Base-by-base conservation (phyloP, 1,284 basidiomycete species). In the Rhodotorula sp. region DNA sequence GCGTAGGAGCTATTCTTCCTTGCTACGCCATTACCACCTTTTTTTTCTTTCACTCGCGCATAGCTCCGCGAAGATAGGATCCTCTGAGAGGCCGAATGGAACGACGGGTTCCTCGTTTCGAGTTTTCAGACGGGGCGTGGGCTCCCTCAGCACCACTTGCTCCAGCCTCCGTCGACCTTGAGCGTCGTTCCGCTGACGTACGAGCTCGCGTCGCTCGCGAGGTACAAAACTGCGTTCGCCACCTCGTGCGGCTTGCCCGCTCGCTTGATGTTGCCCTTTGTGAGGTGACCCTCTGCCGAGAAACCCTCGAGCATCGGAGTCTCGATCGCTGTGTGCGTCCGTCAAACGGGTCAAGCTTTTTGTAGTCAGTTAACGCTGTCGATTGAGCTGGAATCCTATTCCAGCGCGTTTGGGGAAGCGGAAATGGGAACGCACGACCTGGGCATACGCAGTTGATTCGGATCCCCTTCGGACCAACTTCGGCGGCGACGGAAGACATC, bases 391-490 rank as follows among this genome's bases (percentile, higher is more conserved):
- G 37, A 12, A 42, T 42, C 3, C 37, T 42, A 1, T 10, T 42
- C 37, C 37, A 42, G 37, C 10, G 37, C 37, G 3, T 1, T 42
- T 42, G 10, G 26, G 30, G 4, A 6, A 29, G 15, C 37, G 24
- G 10, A 18, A 8, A 8, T 18, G 17, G 55, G 5, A 10, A 64
- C 63, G 33, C n/a, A 64, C 63, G 67, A 14, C 67, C 67, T 0
- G 85, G 85, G 0, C 84, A 83, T 63, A 88, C 78, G 26, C 83
- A 83, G 80, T 88, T 88, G 60, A 87, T 86, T 0, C 84, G 86
- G 73, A 87, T 83, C 7, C 84, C 84, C 10, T 81, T 79, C 12
- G 80, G 73, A 1, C 86, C 86, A 51, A 87, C 66, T 58, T 79
- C 78, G 42, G 74, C 72, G 1, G 78, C 74, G 5, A 73, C 77